These are phyloP conservation scores for Debaryomycetaceae sp. DNA, from an alignment of 1,139 yeast genomes.

Conservation along the genomic window DNA sequence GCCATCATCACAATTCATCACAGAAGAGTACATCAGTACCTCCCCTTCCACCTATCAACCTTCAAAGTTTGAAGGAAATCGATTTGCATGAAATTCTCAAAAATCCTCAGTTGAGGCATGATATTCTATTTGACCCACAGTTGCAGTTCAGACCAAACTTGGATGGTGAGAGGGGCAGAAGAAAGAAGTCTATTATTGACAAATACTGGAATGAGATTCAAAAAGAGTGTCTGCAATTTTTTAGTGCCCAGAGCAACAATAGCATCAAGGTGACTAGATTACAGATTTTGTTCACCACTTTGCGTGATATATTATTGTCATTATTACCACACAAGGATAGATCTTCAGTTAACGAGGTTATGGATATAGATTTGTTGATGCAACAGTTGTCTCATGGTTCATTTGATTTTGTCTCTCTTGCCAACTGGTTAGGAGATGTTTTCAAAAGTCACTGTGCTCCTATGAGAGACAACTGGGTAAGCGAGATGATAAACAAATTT, in stretches of 20 bases:
- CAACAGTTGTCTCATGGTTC: slow-evolving; percentile 73
- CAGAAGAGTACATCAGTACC: slow-evolving; percentile 18
- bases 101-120: slow-evolving; percentile 92
- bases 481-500: slow-evolving; percentile 73
- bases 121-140: slow-evolving; percentile 88
- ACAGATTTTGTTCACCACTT: slow-evolving; percentile 69
- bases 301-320: slow-evolving; percentile 71
- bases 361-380: slow-evolving; percentile 73
- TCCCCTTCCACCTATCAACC: slow-evolving; percentile 76
- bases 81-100: slow-evolving; percentile 86
- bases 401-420: slow-evolving; percentile 64
- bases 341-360: slow-evolving; percentile 61
- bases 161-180: slow-evolving; percentile 85
- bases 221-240: slow-evolving; percentile 52
- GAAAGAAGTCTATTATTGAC: slow-evolving; percentile 73
- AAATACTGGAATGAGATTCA: slow-evolving; percentile 81
- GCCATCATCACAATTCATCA: slow-evolving; percentile 20
- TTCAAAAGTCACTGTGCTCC: slow-evolving; percentile 91
- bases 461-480: slow-evolving; percentile 90
- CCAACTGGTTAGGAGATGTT: slow-evolving; percentile 68
- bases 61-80: slow-evolving; percentile 79
- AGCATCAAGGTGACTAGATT: slow-evolving; percentile 41
- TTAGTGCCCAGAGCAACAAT: slow-evolving; percentile 11
- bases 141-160: slow-evolving; percentile 88
- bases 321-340: slow-evolving; percentile 80